Percentiles rank a stretch among this genome's conserved stretches.
These are phyloP conservation scores for Combretum micranthum DNA, from an alignment of 345 rosid species.

Conservation along the genomic window DNA sequence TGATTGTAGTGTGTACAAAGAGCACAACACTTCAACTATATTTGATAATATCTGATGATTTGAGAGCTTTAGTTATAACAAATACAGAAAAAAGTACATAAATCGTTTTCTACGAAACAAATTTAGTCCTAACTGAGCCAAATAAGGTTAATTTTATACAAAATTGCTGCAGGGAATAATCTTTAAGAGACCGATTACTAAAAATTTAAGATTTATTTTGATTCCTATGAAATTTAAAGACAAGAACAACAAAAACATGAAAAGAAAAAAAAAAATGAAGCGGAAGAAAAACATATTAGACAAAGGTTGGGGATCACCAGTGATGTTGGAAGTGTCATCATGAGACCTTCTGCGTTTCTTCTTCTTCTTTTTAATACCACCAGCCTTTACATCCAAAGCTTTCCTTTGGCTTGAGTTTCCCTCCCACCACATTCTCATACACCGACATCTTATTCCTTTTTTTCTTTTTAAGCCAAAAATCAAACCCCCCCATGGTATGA, in stretches of 20 bases:
- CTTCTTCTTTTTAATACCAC: conserved; percentile 68
- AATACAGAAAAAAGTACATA: too few species aligned
- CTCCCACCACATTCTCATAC: conserved; percentile 68
- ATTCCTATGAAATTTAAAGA: too few species aligned
- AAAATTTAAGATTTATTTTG: too few species aligned
- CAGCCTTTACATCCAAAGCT: conserved; percentile 86
- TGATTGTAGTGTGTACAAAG: too few species aligned
- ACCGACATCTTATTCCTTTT: conserved; percentile 43
- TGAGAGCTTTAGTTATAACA: too few species aligned
- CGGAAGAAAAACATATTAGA: conserved; percentile 24
- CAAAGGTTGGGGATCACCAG: conserved; percentile 35
- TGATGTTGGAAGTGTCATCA: conserved; percentile 30
- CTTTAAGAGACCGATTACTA: too few species aligned
- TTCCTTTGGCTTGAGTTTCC: conserved; percentile 88
- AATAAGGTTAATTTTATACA: background rate
- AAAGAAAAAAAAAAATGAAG: background rate
- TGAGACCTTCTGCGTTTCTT: conserved; percentile 28
- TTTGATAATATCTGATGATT: too few species aligned
- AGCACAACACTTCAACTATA: too few species aligned
- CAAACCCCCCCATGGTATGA: too few species aligned
- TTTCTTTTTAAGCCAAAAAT: too few species aligned
- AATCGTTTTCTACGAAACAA: too few species aligned
- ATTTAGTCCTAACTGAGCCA: too few species aligned
- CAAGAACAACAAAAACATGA: background rate
- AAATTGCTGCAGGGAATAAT: background rate